Evolutionary conservation across 495 filamentous ascomycete genomes (phyloP).

Genomic region (Penicillium ochrochloron): DNA sequence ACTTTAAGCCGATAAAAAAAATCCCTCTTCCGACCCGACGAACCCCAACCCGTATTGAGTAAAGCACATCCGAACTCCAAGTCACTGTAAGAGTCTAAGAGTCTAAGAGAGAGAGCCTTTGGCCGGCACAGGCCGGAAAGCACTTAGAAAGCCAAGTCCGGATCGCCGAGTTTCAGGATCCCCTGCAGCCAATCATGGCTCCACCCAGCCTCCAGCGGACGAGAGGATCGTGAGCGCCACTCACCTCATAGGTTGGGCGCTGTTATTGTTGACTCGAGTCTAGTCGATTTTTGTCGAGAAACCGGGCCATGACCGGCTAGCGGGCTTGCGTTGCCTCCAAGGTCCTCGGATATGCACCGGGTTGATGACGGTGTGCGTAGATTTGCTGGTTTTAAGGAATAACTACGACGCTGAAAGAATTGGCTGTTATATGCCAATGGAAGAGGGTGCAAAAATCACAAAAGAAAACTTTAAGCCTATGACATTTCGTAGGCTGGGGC

Average conservation of each 20-base stretch:
- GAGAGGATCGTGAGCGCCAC: conserved; percentile 35
- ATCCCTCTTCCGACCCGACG: neutral
- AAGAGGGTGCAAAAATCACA: neutral
- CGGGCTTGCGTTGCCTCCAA: conserved; percentile 10
- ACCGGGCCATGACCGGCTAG: conserved; percentile 7
- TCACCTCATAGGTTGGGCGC: conserved; percentile 31
- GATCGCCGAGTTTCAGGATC: conserved; percentile 39
- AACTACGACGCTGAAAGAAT: neutral
- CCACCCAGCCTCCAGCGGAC: conserved; percentile 11
- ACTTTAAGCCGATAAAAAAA: neutral
- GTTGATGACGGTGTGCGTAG: neutral
- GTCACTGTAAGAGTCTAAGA: neutral
- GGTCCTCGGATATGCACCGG: conserved; percentile 29
- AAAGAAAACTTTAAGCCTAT: neutral
- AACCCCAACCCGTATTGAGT: neutral
- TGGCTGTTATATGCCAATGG: neutral
- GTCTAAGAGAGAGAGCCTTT: neutral
- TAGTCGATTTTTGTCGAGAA: conserved; percentile 16
- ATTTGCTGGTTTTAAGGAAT: neutral
- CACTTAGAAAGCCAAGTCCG: conserved; percentile 32
- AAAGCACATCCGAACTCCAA: conserved; percentile 12
- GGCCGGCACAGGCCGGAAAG: conserved; percentile 36
- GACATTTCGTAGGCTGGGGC: neutral
- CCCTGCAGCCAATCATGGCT: conserved; percentile 25
- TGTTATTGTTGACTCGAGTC: conserved; percentile 5